Evolutionary conservation across 2,329 filamentous ascomycete species (phyloP).

Genomic region (Nothopassalora personata): DNA sequence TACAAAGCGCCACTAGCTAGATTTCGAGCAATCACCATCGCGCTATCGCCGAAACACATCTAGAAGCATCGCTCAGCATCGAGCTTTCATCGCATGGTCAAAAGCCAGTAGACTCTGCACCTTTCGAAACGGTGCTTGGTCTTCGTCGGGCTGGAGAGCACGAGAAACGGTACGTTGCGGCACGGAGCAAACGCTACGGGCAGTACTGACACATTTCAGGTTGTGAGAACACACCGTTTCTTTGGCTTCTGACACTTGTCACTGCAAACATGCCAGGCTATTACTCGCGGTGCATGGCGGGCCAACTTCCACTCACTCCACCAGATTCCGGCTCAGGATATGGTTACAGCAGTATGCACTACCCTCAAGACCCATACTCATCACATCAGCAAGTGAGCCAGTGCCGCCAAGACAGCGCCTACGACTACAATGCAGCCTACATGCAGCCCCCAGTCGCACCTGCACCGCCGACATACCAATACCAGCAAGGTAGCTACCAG

Average conservation of each 20-base stretch:
- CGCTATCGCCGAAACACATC: slow-evolving; percentile 3
- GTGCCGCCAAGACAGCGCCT: slow-evolving; percentile 39
- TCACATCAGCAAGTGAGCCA: slow-evolving; percentile 34
- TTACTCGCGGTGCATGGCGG: slow-evolving; percentile 40
- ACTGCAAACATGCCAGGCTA: slow-evolving; percentile 47
- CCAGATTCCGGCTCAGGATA: slow-evolving; percentile 44
- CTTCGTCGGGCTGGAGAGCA: slow-evolving; percentile 23
- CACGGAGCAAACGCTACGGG: slow-evolving; percentile 1
- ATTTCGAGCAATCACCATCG: slow-evolving; percentile 8
- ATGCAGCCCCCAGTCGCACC: slow-evolving; percentile 35
- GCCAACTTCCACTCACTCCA: slow-evolving; percentile 44
- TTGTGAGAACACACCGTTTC: slow-evolving; percentile 39
- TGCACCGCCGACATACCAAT: slow-evolving; percentile 29
- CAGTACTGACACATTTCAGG: slow-evolving; percentile 21
- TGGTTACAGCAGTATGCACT: slow-evolving; percentile 37
- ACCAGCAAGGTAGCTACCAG: slow-evolving; percentile 28
- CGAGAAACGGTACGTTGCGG: slow-evolving; percentile 22
- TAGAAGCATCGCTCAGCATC: slow-evolving; percentile 10
- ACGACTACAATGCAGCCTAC: slow-evolving; percentile 44
- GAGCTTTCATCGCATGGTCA: slow-evolving; percentile 19
- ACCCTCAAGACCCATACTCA: slow-evolving; percentile 42
- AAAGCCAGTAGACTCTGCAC: slow-evolving; percentile 21
- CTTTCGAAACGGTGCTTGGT: slow-evolving; percentile 19
- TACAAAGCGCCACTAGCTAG: slow-evolving; percentile 1
- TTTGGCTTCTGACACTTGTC: slow-evolving; percentile 33